These are phyloP conservation scores for Dendrocalamus sinicus DNA, from an alignment of 176 grass and related monocot species.

Conservation along the genomic window DNA sequence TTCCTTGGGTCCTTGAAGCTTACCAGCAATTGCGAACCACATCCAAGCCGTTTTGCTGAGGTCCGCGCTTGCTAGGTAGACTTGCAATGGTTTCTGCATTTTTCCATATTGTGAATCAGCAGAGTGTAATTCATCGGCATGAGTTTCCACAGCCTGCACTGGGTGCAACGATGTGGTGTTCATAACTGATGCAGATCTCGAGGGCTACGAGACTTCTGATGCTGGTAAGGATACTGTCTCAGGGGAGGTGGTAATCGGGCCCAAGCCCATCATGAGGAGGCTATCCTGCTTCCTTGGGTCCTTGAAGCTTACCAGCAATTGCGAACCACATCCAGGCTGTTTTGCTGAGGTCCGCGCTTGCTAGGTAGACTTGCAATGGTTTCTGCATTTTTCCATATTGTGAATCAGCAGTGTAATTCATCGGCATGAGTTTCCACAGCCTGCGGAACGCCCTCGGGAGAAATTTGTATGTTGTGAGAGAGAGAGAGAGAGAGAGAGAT, in stretches of 20 bases:
- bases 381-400: conserved; percentile 18
- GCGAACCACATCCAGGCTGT: conserved; percentile 43
- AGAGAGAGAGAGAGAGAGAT: background rate
- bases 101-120: conserved; percentile 20
- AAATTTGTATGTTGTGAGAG: conserved; percentile 14
- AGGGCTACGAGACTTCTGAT: conserved; percentile 65
- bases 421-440: conserved; percentile 31
- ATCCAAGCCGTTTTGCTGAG: conserved; percentile 48
- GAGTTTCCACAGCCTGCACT: background rate
- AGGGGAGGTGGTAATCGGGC: conserved; percentile 38
- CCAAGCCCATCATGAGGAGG: conserved; percentile 62
- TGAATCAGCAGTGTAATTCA: conserved; percentile 35
- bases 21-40: conserved; percentile 45
- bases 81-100: background rate
- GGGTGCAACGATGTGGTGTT: conserved; percentile 55
- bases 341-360: conserved; percentile 62
- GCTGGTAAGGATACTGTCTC: background rate
- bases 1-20: conserved; percentile 51
- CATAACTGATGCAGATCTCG: conserved; percentile 73
- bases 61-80: conserved; percentile 60
- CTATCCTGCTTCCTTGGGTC: conserved; percentile 56
- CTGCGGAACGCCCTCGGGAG: background rate
- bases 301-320: conserved; percentile 47
- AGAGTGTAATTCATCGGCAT: conserved; percentile 42
- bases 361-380: conserved; percentile 28